Evolutionary conservation across 768 basidiomycete genomes (phyloP).

Genomic region (Multifurca ochricompacta): DNA sequence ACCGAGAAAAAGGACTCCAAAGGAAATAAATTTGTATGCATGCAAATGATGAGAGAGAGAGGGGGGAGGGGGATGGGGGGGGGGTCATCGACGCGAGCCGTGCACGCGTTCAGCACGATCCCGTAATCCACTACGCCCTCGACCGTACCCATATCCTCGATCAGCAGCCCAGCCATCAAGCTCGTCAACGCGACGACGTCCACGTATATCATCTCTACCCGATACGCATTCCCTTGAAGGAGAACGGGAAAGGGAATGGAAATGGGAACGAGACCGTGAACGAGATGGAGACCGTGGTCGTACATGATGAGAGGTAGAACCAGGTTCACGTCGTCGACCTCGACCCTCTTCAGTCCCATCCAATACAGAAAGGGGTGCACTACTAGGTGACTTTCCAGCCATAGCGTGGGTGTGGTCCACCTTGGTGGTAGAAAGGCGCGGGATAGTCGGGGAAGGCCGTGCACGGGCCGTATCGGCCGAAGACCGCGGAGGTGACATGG

Average conservation of each 20-base stretch:
- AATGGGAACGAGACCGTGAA: slow-evolving; percentile 4
- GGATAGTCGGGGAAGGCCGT: slow-evolving; percentile 14
- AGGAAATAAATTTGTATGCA: too few species aligned
- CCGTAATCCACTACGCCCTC: slow-evolving; percentile 18
- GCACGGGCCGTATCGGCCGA: slow-evolving; percentile 13
- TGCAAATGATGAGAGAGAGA: too few species aligned
- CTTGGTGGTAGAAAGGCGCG: slow-evolving; percentile 10
- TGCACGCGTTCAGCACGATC: slow-evolving; percentile 8
- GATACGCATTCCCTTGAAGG: background rate
- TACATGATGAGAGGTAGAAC: slow-evolving; percentile 4
- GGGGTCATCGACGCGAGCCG: background rate
- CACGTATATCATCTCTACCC: slow-evolving; percentile 5
- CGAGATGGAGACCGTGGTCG: too few species aligned
- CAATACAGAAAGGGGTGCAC: background rate
- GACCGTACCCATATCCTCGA: slow-evolving; percentile 17
- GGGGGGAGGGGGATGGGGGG: too few species aligned
- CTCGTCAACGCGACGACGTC: slow-evolving; percentile 15
- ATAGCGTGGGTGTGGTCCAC: slow-evolving; percentile 15
- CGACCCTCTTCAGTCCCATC: slow-evolving; percentile 8
- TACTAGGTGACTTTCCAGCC: slow-evolving; percentile 13
- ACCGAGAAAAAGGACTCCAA: background rate
- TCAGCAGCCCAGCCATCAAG: slow-evolving; percentile 14
- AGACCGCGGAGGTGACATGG: slow-evolving; percentile 18
- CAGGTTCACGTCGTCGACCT: slow-evolving; percentile 13
- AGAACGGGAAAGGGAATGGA: background rate